phyloP scores from a whole-genome alignment of 2,329 filamentous ascomycete genomes.

The Arthrocladium fulminans region DNA sequence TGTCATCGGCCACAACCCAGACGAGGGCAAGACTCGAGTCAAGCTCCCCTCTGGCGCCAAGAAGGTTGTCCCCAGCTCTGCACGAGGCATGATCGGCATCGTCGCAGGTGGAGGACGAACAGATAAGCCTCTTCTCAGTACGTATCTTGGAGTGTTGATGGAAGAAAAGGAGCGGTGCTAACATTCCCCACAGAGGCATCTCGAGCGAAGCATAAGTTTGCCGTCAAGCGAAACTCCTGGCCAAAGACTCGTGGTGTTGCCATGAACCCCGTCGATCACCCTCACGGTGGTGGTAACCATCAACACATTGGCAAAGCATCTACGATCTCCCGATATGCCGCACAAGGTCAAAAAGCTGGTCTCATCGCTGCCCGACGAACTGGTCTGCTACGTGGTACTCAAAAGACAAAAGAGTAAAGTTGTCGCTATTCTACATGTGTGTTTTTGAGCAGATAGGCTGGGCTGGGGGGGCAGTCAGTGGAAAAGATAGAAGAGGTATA shows the following conservation, averaged over 20 bases:
- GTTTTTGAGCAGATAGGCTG: background rate
- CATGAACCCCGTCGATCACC: constrained; percentile 99
- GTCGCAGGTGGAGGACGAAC: constrained; percentile 98
- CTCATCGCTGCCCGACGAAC: constrained; percentile 99
- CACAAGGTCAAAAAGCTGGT: constrained; percentile 99
- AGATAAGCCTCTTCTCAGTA: constrained; percentile 97
- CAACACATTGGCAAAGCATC: constrained; percentile 99
- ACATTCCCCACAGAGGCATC: constrained; percentile 72
- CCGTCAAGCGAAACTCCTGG: constrained; percentile 99
- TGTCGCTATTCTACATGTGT: background rate
- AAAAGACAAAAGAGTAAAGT: constrained; percentile 96
- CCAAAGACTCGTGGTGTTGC: constrained; percentile 99
- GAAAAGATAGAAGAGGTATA: background rate
- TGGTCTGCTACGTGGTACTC: constrained; percentile 99
- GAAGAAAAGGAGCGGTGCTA: constrained; percentile 14
- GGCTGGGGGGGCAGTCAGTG: background rate
- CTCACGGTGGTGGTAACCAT: constrained; percentile 99
- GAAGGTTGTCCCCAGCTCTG: constrained; percentile 89
- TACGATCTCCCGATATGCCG: constrained; percentile 96
- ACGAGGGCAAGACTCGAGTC: constrained; percentile 99
- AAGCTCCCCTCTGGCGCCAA: constrained; percentile 99
- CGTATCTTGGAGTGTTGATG: constrained; percentile 15
- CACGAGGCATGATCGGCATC: constrained; percentile 98
- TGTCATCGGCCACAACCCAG: constrained; percentile 92
- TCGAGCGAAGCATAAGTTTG: constrained; percentile 99